Conservation (phyloP, 257 asterid genomes). For the Nicotiana undulata region DNA sequence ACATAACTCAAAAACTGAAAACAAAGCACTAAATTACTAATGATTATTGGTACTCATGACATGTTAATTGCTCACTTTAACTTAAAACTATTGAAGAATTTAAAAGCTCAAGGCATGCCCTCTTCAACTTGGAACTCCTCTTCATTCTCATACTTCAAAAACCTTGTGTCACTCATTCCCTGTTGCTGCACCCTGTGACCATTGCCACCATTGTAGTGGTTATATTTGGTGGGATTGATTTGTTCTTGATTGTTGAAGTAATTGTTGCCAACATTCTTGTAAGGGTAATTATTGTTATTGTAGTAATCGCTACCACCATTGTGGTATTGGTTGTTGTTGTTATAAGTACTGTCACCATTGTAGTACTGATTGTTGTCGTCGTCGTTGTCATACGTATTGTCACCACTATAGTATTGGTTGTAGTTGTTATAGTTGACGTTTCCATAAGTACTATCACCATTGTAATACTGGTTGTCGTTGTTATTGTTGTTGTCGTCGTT, state of each 20-base stretch:
- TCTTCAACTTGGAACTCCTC: background rate
- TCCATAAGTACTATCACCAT: background rate
- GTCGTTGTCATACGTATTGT: background rate
- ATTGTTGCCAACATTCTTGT: background rate
- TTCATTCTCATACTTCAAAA: background rate
- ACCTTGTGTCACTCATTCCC: no score
- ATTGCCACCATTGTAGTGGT: no score
- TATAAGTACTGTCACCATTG: background rate
- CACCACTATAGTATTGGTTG: background rate
- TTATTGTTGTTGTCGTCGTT: background rate
- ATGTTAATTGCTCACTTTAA: background rate
- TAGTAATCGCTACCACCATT: background rate
- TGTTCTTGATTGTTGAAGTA: background rate
- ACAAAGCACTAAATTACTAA: background rate
- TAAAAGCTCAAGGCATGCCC: background rate
- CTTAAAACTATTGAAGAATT: background rate
- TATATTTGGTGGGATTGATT: background rate
- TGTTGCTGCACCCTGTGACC: no score
- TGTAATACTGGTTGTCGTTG: conserved; percentile 3
- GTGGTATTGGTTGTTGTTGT: background rate
- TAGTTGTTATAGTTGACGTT: background rate
- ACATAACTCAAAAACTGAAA: background rate
- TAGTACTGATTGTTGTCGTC: background rate
- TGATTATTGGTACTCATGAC: background rate
- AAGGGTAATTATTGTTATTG: background rate